phyloP scores from a whole-genome alignment of 768 basidiomycete genomes.

The Suillus decipiens region DNA sequence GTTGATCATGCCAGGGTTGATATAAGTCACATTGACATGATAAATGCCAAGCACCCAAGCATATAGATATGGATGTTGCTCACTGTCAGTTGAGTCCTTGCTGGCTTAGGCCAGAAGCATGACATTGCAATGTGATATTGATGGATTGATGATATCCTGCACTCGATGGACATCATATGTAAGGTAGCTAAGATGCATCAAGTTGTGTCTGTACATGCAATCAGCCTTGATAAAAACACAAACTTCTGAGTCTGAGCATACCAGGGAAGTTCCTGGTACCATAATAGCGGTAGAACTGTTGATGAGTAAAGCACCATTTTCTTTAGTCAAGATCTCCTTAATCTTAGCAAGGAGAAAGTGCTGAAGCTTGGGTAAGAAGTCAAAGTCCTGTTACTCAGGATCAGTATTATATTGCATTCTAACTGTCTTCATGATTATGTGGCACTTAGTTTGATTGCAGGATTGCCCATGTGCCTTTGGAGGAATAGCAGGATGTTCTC shows the following conservation, averaged over 20 bases:
- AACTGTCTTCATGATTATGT: not conserved
- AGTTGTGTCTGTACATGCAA: constrained; percentile 3
- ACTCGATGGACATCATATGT: constrained; percentile 3
- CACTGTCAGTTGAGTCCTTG: not conserved
- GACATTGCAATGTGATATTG: constrained; percentile 1
- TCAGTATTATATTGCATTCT: constrained; percentile 1
- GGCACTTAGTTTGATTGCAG: constrained; percentile 20
- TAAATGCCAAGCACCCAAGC: constrained; percentile 18
- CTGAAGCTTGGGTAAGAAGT: constrained; percentile 14
- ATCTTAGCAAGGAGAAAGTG: constrained; percentile 15
- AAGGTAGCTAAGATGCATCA: constrained; percentile 1
- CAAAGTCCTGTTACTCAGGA: constrained; percentile 12
- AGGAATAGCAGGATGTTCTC: constrained; percentile 5
- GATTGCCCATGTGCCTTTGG: constrained; percentile 22
- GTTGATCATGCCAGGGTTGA: not conserved
- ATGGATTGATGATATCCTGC: constrained; percentile 8
- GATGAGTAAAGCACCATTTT: constrained; percentile 12
- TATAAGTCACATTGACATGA: constrained; percentile 19
- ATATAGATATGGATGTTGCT: constrained; percentile 8
- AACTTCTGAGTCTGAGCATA: not conserved
- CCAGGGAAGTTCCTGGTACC: not conserved
- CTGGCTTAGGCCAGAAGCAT: not conserved
- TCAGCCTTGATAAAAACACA: not conserved
- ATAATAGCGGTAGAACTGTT: no score
- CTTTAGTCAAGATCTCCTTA: constrained; percentile 8